Percentiles rank a stretch among this genome's conserved stretches.
phyloP scores from a whole-genome alignment of 2,329 filamentous ascomycete species.

The Exophiala viscosa region DNA sequence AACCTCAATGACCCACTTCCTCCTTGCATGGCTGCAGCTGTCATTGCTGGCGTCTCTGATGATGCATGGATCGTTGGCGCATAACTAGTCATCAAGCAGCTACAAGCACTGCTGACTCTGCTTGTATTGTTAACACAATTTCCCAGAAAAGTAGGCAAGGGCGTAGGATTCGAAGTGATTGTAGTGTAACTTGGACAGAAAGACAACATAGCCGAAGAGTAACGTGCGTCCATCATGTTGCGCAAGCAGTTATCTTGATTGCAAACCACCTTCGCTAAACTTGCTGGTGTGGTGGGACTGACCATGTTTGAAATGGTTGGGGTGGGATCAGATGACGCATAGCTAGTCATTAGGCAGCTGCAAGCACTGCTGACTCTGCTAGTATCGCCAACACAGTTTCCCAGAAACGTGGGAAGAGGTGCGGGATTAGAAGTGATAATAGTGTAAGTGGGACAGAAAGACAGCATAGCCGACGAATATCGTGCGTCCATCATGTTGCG shows the following conservation, averaged over 20 bases:
- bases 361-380: slow-evolving; percentile 23
- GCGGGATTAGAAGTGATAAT: slow-evolving; percentile 17
- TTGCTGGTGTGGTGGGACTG: slow-evolving; percentile 12
- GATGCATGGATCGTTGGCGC: slow-evolving; percentile 5
- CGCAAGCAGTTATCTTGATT: slow-evolving; percentile 24
- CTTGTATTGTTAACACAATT: slow-evolving; percentile 14
- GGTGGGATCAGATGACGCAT: not conserved
- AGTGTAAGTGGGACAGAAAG: slow-evolving; percentile 17
- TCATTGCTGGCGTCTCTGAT: slow-evolving; percentile 15
- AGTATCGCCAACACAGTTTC: slow-evolving; percentile 12
- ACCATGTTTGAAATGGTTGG: slow-evolving; percentile 8
- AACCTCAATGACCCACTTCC: slow-evolving; percentile 17
- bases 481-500: slow-evolving; percentile 22
- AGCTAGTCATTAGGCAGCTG: slow-evolving; percentile 18
- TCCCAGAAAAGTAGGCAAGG: slow-evolving; percentile 34
- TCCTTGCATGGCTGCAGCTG: slow-evolving; percentile 3
- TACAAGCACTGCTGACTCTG: slow-evolving; percentile 23
- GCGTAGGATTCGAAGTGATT: slow-evolving; percentile 16
- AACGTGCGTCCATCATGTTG: slow-evolving; percentile 21
- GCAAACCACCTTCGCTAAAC: slow-evolving; percentile 15
- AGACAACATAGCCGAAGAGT: slow-evolving; percentile 8
- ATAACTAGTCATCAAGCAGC: slow-evolving; percentile 19
- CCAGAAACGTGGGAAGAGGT: slow-evolving; percentile 34
- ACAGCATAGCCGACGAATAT: slow-evolving; percentile 10
- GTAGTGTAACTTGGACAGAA: slow-evolving; percentile 19